Percentiles rank a stretch among this genome's conserved stretches.
These are phyloP conservation scores for Entomortierella chlamydospora DNA, from an alignment of 192 early-diverging fungal genomes.

Conservation along the genomic window DNA sequence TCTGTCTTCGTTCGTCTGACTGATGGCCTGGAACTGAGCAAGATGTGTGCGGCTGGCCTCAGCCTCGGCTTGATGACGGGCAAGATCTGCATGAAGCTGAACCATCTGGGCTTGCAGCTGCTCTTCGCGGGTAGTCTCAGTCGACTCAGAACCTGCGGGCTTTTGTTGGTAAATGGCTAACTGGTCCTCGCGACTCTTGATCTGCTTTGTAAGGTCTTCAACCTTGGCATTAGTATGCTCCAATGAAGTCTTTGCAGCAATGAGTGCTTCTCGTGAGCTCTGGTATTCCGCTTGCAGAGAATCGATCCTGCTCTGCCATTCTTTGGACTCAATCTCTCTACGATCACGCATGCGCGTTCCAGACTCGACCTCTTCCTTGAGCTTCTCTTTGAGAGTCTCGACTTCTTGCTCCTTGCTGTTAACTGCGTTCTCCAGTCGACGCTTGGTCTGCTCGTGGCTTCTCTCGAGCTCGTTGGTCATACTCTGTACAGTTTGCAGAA, in stretches of 20 bases:
- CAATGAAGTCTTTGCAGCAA: constrained; percentile 56
- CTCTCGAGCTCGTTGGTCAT: constrained; percentile 66
- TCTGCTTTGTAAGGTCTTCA: constrained; percentile 58
- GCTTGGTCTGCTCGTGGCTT: constrained; percentile 37
- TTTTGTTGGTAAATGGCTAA: constrained; percentile 56
- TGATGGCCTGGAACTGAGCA: constrained; percentile 69
- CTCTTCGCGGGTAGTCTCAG: constrained; percentile 38
- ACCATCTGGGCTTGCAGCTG: constrained; percentile 53
- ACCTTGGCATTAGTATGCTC: constrained; percentile 60
- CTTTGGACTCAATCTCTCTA: constrained; percentile 51
- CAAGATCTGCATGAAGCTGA: constrained; percentile 61
- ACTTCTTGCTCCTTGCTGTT: constrained; percentile 60
- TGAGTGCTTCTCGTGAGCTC: constrained; percentile 48
- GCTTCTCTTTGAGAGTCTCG: constrained; percentile 57
- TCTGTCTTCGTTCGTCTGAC: constrained; percentile 70
- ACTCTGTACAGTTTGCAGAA: constrained; percentile 62
- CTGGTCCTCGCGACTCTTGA: constrained; percentile 60
- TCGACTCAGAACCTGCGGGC: constrained; percentile 23
- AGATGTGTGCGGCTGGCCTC: constrained; percentile 59
- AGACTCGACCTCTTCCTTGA: constrained; percentile 53
- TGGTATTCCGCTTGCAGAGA: constrained; percentile 47
- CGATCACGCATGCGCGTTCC: constrained; percentile 49
- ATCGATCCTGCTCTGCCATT: constrained; percentile 54
- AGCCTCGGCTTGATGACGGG: constrained; percentile 66
- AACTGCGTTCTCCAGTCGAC: constrained; percentile 54